Percentiles rank a stretch among this genome's conserved stretches.
Conservation (phyloP, 495 filamentous ascomycete species). For the Aspergillus bridgeri region DNA sequence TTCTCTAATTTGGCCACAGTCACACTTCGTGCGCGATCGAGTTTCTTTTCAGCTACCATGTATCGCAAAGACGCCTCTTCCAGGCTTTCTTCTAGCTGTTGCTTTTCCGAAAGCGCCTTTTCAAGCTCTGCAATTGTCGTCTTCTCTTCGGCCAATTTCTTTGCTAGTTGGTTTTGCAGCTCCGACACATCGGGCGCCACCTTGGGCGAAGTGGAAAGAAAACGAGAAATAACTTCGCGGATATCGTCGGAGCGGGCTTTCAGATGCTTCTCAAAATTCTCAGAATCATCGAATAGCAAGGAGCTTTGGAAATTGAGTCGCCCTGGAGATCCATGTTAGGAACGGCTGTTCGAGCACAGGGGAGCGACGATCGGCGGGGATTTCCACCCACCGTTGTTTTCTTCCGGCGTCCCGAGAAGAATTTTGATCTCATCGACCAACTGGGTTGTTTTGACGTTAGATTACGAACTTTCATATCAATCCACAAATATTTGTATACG, state of each 20-base stretch:
- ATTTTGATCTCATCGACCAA: slow-evolving; percentile 82
- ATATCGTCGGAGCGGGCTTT: slow-evolving; percentile 58
- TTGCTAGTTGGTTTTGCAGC: slow-evolving; percentile 68
- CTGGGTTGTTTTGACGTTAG: slow-evolving; percentile 40
- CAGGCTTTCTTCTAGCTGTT: slow-evolving; percentile 76
- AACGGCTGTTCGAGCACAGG: not conserved
- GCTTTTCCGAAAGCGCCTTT: slow-evolving; percentile 70
- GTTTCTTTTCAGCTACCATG: slow-evolving; percentile 88
- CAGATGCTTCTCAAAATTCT: slow-evolving; percentile 75
- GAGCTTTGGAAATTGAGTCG: slow-evolving; percentile 31
- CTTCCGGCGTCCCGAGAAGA: slow-evolving; percentile 53
- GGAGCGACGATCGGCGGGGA: not conserved
- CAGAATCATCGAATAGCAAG: slow-evolving; percentile 34
- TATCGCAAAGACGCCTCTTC: slow-evolving; percentile 85
- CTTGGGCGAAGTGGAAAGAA: slow-evolving; percentile 48
- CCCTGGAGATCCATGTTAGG: slow-evolving; percentile 7
- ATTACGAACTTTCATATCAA: slow-evolving; percentile 8
- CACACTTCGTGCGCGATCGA: slow-evolving; percentile 81
- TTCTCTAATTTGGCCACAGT: slow-evolving; percentile 91
- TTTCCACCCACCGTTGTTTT: slow-evolving; percentile 51
- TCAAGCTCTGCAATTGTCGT: slow-evolving; percentile 73
- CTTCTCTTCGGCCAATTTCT: slow-evolving; percentile 77
- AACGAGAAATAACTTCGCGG: slow-evolving; percentile 52
- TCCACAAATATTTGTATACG: not conserved
- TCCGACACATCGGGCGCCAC: slow-evolving; percentile 61